A percentile compares a stretch with the other conserved stretches of the same genome.
These are phyloP conservation scores for Trichothecium sympodiale DNA, from an alignment of 2,329 filamentous ascomycete species.

Conservation along the genomic window DNA sequence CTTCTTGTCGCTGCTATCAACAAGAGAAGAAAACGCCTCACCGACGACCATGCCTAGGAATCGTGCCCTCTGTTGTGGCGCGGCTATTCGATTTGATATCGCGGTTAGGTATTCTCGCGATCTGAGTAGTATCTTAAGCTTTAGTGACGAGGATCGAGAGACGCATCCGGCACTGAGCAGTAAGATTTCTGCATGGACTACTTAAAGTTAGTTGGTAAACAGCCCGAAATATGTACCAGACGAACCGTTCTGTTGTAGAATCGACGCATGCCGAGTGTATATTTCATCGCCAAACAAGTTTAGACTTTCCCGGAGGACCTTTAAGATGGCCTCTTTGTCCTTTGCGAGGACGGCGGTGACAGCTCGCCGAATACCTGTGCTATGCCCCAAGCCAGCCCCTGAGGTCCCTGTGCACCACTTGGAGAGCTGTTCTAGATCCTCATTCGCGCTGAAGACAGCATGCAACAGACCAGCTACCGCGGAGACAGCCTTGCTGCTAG, in stretches of 20 bases:
- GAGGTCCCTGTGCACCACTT: conserved; percentile 55
- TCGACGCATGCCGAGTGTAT: conserved; percentile 74
- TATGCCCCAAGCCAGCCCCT: conserved; percentile 53
- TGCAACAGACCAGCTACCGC: conserved; percentile 48
- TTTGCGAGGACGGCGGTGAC: conserved; percentile 46
- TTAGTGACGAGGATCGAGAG: conserved; percentile 52
- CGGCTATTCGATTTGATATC: conserved; percentile 74
- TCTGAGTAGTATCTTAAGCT: conserved; percentile 57
- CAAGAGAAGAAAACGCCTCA: conserved; percentile 54
- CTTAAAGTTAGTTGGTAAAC: conserved; percentile 10
- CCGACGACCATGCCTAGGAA: conserved; percentile 85
- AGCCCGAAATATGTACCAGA: neutral
- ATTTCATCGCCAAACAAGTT: conserved; percentile 73
- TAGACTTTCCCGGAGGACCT: conserved; percentile 56
- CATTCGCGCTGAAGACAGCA: conserved; percentile 33
- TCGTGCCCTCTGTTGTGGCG: conserved; percentile 63
- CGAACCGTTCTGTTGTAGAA: conserved; percentile 79
- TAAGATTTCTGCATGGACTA: conserved; percentile 70
- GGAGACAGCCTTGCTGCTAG: conserved; percentile 31
- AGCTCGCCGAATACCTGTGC: conserved; percentile 55
- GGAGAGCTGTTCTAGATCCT: conserved; percentile 39
- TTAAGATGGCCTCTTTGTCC: conserved; percentile 38
- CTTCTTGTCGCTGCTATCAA: conserved; percentile 56
- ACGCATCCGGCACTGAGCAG: conserved; percentile 70
- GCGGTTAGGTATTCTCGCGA: conserved; percentile 64